Conservation (phyloP, 148 eudicot genomes). For the Beta vulgaris region DNA sequence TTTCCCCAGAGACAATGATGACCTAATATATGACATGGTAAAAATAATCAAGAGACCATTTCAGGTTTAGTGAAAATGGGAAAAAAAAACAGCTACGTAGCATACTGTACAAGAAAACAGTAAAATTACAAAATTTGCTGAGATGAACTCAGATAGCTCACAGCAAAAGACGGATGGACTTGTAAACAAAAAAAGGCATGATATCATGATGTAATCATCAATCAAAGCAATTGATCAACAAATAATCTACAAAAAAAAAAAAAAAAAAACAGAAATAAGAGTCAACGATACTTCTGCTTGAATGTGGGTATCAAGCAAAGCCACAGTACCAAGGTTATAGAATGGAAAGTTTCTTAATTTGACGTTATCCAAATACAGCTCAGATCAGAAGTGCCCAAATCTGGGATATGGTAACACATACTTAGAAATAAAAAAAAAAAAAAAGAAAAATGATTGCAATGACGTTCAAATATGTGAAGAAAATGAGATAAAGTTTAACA, state of each 20-base stretch:
- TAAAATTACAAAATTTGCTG: neutral
- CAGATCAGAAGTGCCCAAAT: neutral
- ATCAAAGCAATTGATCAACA: neutral
- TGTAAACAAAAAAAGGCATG: too few relatives aligned
- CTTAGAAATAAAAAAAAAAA: neutral
- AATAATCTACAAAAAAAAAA: neutral
- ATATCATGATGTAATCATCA: neutral
- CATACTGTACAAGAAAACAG: neutral
- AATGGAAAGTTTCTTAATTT: neutral
- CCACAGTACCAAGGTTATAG: neutral
- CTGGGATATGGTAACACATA: neutral
- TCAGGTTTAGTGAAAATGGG: neutral
- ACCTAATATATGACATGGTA: conserved; percentile 45
- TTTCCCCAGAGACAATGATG: conserved; percentile 91
- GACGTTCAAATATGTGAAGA: neutral
- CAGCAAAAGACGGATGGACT: neutral
- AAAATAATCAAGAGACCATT: neutral
- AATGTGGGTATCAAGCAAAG: neutral
- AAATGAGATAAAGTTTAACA: neutral
- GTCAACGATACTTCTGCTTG: too few relatives aligned
- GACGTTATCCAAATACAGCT: neutral
- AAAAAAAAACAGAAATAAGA: neutral
- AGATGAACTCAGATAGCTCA: neutral
- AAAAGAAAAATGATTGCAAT: neutral
- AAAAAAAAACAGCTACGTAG: neutral